These are phyloP conservation scores for Globisporangium irregulare DNA, from an alignment of 352 stramenopile species.

Conservation along the genomic window DNA sequence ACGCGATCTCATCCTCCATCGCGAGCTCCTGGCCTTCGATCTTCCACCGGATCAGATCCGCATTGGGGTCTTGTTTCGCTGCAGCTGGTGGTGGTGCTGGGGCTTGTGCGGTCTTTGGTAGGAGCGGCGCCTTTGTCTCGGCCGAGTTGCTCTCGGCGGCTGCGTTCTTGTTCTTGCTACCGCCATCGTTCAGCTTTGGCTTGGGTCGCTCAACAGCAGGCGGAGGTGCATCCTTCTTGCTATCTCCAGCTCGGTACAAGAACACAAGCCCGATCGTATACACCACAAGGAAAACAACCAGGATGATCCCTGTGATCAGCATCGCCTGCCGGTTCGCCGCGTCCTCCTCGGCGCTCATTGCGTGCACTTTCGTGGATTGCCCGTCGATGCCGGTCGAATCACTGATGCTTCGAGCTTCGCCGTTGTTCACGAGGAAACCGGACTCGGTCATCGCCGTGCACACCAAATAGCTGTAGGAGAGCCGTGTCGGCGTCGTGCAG, in stretches of 20 bases:
- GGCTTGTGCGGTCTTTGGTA: not conserved
- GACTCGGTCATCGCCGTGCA: not conserved
- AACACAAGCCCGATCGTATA: constrained; percentile 5
- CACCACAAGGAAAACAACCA: not conserved
- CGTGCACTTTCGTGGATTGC: not conserved
- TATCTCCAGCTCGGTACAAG: constrained; percentile 3
- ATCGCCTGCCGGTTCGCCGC: constrained; percentile 13
- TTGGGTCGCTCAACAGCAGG: not conserved
- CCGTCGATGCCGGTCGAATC: not conserved
- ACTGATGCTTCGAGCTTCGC: not conserved
- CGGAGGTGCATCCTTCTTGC: not conserved
- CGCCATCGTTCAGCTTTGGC: not conserved
- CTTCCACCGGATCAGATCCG: constrained; percentile 10
- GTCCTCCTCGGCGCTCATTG: not conserved
- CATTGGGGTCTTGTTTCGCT: not conserved
- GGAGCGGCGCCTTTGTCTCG: not conserved
- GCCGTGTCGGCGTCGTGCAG: not conserved
- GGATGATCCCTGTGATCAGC: constrained; percentile 5
- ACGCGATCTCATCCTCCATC: constrained; percentile 17
- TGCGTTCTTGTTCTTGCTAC: not conserved
- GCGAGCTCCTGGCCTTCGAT: constrained; percentile 1
- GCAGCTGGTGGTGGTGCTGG: not conserved
- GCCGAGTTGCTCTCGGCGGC: not conserved
- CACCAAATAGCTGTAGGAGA: constrained; percentile 1
- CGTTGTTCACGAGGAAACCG: not conserved